A percentile compares a stretch with the other conserved stretches of the same genome.
These are phyloP conservation scores for Carpinus fangiana DNA, from an alignment of 306 rosid genomes.

Conservation along the genomic window DNA sequence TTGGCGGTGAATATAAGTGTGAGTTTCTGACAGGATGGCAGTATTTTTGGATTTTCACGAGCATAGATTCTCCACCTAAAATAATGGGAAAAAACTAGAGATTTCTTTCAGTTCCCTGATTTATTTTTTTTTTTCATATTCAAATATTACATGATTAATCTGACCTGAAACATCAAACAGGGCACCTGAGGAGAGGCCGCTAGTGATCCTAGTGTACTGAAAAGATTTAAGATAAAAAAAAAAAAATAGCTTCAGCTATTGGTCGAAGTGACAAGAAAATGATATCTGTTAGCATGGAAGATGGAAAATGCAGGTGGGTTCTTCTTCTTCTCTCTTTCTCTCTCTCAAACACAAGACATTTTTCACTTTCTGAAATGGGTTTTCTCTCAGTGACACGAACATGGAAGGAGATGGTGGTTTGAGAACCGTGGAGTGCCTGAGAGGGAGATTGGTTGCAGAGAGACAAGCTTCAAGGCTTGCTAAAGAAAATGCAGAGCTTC, in stretches of 20 bases:
- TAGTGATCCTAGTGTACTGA: no score
- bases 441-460: conserved; percentile 89
- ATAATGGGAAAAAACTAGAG: not conserved
- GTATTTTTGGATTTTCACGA: conserved; percentile 36
- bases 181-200: not conserved
- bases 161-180: conserved; percentile 25
- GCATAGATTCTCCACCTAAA: conserved; percentile 23
- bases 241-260: conserved; percentile 22
- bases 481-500: conserved; percentile 55
- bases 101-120: not conserved
- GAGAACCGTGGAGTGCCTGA: conserved; percentile 65
- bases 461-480: conserved; percentile 84
- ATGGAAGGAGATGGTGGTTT: conserved; percentile 55
- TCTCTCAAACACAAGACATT: not conserved
- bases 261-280: conserved; percentile 26
- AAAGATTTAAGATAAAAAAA: not conserved
- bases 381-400: conserved; percentile 44
- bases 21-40: conserved; percentile 27
- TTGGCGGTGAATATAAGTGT: not conserved
- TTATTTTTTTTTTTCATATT: not conserved
- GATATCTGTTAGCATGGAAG: conserved; percentile 29
- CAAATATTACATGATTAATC: conserved; percentile 13
- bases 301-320: conserved; percentile 53
- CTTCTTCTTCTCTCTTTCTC: conserved; percentile 23
- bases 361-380: conserved; percentile 24